Base-by-base conservation (phyloP, 768 basidiomycete genomes). In the Mycena galericulata region DNA sequence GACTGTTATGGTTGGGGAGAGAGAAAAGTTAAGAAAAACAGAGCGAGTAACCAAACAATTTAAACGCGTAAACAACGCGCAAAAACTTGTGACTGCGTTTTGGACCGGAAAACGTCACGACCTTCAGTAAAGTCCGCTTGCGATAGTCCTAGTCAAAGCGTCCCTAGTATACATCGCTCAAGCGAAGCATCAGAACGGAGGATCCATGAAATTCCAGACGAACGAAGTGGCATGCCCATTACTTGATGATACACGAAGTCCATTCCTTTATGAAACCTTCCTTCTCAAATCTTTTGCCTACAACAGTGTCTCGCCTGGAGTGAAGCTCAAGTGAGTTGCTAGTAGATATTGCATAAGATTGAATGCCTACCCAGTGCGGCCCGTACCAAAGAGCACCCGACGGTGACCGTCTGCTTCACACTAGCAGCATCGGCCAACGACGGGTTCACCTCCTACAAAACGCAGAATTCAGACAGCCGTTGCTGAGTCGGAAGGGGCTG, bases 391-490 rank as follows among this genome's bases (percentile, higher is more conserved):
- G 93, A 95, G 75, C 96, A 94, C 8, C 96, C 96, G 29, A 97
- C 90, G 20, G 94, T 90, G 29, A 99, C 92, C 0, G 98, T 99
- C 81, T 97, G 91, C 72, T 89, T 80, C 11, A 92, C 97, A 36
- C 90, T 90, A 51, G 83, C 85, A 49, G 83, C 84, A 73, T 96
- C 95, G 17, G 86, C 88, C 20, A 99, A 85, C 0, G 94, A 92
- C n/a, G 98, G 98, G 78, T 99, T 99, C 67, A 99, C 97, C 80
- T 99, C 95, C 94, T 96, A 75, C 67, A 71, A 6, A 45, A 62
- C 32, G 60, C 26, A 46, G 14, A 40, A 49, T 47, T 63, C 62
- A 72, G 61, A 49, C 14, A 22, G 47, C 18, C n/a, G 45, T 7
- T 17, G 17, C 7, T 24, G 36, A 4, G 4, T 45, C 29, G 26